These are phyloP conservation scores for Arxiozyma bovina DNA, from an alignment of 1,139 yeast species.

Conservation along the genomic window DNA sequence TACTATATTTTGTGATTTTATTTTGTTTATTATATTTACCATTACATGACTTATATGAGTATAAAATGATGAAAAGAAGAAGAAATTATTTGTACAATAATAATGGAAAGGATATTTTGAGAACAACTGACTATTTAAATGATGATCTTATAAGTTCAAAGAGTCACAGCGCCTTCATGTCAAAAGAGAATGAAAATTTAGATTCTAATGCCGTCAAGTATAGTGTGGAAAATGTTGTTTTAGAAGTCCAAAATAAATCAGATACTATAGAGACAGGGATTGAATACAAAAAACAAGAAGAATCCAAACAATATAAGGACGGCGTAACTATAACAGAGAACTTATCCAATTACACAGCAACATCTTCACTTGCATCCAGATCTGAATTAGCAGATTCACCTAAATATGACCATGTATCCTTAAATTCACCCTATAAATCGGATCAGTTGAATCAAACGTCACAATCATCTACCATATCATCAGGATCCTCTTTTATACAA, in stretches of 20 bases:
- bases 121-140: no score
- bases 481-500: conserved; percentile 11
- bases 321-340: not conserved
- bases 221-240: not conserved
- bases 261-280: not conserved
- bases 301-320: not conserved
- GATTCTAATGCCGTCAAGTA: not conserved
- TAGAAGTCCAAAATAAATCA: not conserved
- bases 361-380: not conserved
- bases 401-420: not conserved
- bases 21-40: not conserved
- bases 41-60: not conserved
- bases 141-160: not conserved
- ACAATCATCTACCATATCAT: conserved; percentile 2
- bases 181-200: not conserved
- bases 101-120: not conserved
- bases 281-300: not conserved
- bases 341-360: not conserved
- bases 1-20: not conserved
- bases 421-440: conserved; percentile 1
- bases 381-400: not conserved
- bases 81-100: not conserved
- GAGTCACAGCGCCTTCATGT: not conserved
- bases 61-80: not conserved
- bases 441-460: conserved; percentile 4